Percentiles rank a stretch among this genome's conserved stretches.
These are phyloP conservation scores for Artemisia tridentata DNA, from an alignment of 129 eudicot species.

Conservation along the genomic window DNA sequence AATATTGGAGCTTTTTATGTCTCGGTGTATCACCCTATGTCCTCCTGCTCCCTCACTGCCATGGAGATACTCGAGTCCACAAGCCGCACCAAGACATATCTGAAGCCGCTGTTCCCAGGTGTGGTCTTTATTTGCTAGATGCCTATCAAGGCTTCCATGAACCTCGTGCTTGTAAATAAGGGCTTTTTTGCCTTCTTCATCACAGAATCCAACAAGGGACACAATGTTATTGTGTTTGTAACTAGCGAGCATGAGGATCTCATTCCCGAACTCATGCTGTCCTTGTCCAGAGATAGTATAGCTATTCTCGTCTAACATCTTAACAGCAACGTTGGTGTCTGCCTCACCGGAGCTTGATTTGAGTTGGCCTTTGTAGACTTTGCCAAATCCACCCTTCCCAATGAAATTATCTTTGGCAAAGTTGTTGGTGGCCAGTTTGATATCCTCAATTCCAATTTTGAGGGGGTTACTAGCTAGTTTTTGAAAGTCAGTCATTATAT, in stretches of 20 bases:
- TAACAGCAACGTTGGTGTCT: conserved; percentile 3
- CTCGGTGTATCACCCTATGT: conserved; percentile 26
- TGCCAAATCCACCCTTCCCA: conserved; percentile 27
- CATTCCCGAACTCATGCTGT: conserved; percentile 4
- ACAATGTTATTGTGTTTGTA: conserved; percentile 14
- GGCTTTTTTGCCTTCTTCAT: conserved; percentile 4
- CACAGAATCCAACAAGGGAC: conserved; percentile 19
- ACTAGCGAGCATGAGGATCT: conserved; percentile 13
- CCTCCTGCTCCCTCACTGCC: neutral
- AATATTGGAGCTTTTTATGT: conserved; percentile 22
- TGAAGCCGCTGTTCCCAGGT: conserved; percentile 27
- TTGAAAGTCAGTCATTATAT: conserved; percentile 16
- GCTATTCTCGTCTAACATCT: neutral
- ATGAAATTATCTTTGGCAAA: conserved; percentile 10
- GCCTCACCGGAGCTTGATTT: neutral
- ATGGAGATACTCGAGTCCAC: conserved; percentile 22
- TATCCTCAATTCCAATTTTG: conserved; percentile 20
- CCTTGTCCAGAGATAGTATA: neutral
- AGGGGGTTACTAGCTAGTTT: conserved; percentile 13
- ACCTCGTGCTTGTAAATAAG: conserved; percentile 7
- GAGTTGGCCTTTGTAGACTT: conserved; percentile 28
- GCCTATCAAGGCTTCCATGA: conserved; percentile 13
- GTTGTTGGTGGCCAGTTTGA: conserved; percentile 22
- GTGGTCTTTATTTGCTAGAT: neutral
- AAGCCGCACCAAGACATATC: conserved; percentile 29